Evolutionary conservation across 331 rosid genomes (phyloP).

Genomic region (Acacia pycnantha): DNA sequence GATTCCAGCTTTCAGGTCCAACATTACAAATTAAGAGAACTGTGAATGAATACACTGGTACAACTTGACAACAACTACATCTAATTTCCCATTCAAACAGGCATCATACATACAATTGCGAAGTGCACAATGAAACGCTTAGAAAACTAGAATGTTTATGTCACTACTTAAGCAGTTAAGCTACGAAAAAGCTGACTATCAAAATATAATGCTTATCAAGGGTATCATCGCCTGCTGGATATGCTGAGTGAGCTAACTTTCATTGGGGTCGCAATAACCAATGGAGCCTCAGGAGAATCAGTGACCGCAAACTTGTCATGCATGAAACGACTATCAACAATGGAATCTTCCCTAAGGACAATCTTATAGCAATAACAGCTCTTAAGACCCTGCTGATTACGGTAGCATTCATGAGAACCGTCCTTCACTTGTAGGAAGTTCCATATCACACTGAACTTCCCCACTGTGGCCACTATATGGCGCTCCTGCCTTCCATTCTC

Average conservation of each 20-base stretch:
- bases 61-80: constrained; percentile 33
- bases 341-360: constrained; percentile 92
- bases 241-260: constrained; percentile 99
- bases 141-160: constrained; percentile 13
- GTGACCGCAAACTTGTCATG: constrained; percentile 87
- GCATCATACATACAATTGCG: constrained; percentile 33
- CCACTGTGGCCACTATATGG: constrained; percentile 93
- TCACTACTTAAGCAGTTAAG: constrained; percentile 27
- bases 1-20: constrained; percentile 23
- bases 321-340: constrained; percentile 96
- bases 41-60: constrained; percentile 7
- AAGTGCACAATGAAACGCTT: constrained; percentile 28
- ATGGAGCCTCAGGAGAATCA: constrained; percentile 94
- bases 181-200: constrained; percentile 28
- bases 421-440: constrained; percentile 95
- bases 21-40: constrained; percentile 16
- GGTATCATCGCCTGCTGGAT: constrained; percentile 67
- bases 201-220: constrained; percentile 19
- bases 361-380: constrained; percentile 98
- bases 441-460: constrained; percentile 98
- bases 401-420: constrained; percentile 90
- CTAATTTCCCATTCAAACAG: constrained; percentile 27
- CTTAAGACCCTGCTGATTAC: constrained; percentile 83
- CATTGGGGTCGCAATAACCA: constrained; percentile 94
- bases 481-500: constrained; percentile 99